These are phyloP conservation scores for Aspergillus costaricaensis DNA, from an alignment of 2,329 filamentous ascomycete species.

Conservation along the genomic window DNA sequence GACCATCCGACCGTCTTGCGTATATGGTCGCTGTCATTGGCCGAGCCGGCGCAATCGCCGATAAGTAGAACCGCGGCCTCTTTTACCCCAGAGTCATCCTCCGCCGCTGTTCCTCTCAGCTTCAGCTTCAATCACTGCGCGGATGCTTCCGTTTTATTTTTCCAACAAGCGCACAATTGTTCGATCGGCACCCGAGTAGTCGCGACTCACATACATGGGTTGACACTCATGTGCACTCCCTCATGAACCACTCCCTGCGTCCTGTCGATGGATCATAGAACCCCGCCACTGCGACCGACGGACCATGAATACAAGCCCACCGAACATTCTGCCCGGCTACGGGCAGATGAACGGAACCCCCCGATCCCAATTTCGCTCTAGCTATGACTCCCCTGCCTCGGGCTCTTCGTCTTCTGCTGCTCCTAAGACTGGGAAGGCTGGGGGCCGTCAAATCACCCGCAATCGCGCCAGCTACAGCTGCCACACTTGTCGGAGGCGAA, in stretches of 20 bases:
- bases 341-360: conserved; percentile 14
- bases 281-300: conserved; percentile 26
- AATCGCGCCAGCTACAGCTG: conserved; percentile 52
- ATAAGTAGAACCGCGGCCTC: conserved; percentile 9
- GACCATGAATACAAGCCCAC: conserved; percentile 25
- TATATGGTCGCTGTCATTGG: conserved; percentile 15
- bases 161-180: neutral
- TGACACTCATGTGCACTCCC: conserved; percentile 7
- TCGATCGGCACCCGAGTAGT: neutral
- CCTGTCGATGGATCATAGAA: conserved; percentile 21
- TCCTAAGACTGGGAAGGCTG: conserved; percentile 20
- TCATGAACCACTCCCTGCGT: conserved; percentile 16
- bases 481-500: conserved; percentile 48
- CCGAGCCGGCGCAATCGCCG: conserved; percentile 6
- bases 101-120: neutral
- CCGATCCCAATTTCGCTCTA: conserved; percentile 10
- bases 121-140: conserved; percentile 6
- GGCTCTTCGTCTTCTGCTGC: conserved; percentile 10
- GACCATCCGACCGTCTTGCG: neutral
- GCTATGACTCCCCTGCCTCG: conserved; percentile 8
- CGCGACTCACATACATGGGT: conserved; percentile 2
- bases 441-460: conserved; percentile 49
- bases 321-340: conserved; percentile 15
- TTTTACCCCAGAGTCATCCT: conserved; percentile 16
- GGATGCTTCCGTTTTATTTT: neutral